Conservation (phyloP, 345 rosid genomes). For the Arabidopsis arenosa region DNA sequence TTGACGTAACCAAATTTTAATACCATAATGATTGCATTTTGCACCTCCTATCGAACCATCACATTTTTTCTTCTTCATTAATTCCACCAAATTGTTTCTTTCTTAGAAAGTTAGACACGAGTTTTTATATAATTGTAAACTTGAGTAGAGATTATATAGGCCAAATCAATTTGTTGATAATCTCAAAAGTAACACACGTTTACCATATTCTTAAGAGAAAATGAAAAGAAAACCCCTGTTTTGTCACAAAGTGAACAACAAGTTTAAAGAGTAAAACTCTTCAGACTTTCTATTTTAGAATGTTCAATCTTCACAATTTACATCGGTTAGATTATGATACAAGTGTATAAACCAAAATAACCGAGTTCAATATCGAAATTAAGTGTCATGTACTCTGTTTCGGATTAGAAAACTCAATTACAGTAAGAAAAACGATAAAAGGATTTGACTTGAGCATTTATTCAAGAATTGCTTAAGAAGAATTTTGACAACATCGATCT, state of each 20-base stretch:
- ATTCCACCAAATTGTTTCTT: background rate
- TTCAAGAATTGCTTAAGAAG: constrained; percentile 4
- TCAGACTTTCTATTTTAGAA: background rate
- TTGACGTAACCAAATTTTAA: too few relatives aligned
- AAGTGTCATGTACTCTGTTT: background rate
- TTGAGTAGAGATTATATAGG: background rate
- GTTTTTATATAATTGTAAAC: background rate
- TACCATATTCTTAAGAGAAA: background rate
- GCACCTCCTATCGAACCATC: too few relatives aligned
- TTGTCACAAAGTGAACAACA: too few relatives aligned
- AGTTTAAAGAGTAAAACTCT: background rate
- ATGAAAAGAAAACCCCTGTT: background rate
- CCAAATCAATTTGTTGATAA: background rate
- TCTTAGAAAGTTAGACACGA: background rate
- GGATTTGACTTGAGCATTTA: background rate
- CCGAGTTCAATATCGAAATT: background rate
- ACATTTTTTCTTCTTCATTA: too few relatives aligned
- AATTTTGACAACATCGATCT: background rate
- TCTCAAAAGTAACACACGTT: background rate
- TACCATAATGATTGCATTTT: too few relatives aligned
- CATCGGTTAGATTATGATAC: background rate
- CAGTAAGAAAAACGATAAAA: background rate
- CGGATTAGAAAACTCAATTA: background rate
- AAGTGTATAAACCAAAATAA: background rate
- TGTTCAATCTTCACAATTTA: background rate